phyloP scores from a whole-genome alignment of 352 stramenopile genomes.

The Aphanomyces astaci region DNA sequence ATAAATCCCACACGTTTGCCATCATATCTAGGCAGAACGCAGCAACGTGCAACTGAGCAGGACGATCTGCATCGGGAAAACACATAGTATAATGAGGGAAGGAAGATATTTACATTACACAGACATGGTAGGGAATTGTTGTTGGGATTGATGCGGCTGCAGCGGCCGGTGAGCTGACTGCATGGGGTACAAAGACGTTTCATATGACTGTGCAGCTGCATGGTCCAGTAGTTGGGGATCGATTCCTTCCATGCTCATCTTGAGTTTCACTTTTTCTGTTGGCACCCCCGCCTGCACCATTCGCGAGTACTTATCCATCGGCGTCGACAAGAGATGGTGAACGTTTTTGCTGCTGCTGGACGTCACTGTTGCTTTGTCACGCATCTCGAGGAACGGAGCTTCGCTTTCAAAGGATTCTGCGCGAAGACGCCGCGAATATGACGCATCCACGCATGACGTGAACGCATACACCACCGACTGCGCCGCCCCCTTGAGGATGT shows the following conservation, averaged over 20 bases:
- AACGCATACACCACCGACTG: conserved; percentile 7
- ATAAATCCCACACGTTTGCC: too few relatives aligned
- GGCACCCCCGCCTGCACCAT: neutral
- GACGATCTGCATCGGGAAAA: too few relatives aligned
- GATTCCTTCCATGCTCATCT: neutral
- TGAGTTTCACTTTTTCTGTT: neutral
- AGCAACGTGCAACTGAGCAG: too few relatives aligned
- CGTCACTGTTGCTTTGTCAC: neutral
- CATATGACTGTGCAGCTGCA: neutral
- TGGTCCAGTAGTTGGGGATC: neutral
- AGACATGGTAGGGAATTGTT: neutral
- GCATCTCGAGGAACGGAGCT: neutral
- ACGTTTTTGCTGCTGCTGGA: neutral
- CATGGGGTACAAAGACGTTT: too few relatives aligned
- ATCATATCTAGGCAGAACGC: too few relatives aligned
- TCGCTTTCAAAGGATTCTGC: neutral
- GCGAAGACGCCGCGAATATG: neutral
- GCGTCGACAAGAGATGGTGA: neutral
- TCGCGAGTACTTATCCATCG: neutral
- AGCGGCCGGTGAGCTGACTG: too few relatives aligned
- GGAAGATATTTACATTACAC: neutral
- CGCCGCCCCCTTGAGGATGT: neutral
- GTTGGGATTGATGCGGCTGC: neutral
- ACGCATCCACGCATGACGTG: neutral
- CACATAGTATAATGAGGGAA: neutral